Evolutionary conservation across 495 filamentous ascomycete genomes (phyloP), one percentile per base, ranked within the genome.

Genomic region (Podospora pseudoanserina): DNA sequence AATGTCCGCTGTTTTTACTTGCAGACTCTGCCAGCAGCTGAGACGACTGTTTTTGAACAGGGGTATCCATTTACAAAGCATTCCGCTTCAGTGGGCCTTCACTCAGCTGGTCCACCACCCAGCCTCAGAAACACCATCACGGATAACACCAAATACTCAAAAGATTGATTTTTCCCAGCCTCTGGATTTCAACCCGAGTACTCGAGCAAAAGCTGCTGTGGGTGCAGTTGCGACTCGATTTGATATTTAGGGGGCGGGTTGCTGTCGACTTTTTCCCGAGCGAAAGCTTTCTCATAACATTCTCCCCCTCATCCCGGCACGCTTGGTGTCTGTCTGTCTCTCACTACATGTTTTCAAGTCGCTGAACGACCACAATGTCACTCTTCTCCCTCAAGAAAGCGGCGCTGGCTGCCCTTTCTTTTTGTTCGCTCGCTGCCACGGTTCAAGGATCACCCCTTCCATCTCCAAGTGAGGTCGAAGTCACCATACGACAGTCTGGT

Each of bases 401-500:
- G 34, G 73, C 73, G 9, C 39, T 75, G 15, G 64, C 60, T 67
- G 73, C 66, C 28, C 23, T 76, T 5, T 73, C 69, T 1, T 65
- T 75, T 54, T 68, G 59, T 27, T 65, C 71, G 3, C 28, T 72
- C 15, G 32, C 68, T 16, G 39, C 39, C 13, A 49, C 7, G 9
- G 61, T 64, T 2, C n/a, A 58, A 16, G 64, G 66, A 28, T 20
- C 60, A 16, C 69, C 73, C 4, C 23, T 69, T 0, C 61, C 64
- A 0, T 44, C 54, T 15, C 34, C 62, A 5, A 49, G 15, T 5
- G 59, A 55, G 3, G n/a, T 18, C 27, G 13, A 59, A 0, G 32
- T 67, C 11, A 39, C 30, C 7, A 53, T 49, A 6, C 15, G 60
- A 62, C 57, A 71, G 6, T 71, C 75, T 44, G 56, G 72, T 20